These are phyloP conservation scores for Talaromyces albobiverticillius DNA, from an alignment of 2,329 filamentous ascomycete species.

Conservation along the genomic window DNA sequence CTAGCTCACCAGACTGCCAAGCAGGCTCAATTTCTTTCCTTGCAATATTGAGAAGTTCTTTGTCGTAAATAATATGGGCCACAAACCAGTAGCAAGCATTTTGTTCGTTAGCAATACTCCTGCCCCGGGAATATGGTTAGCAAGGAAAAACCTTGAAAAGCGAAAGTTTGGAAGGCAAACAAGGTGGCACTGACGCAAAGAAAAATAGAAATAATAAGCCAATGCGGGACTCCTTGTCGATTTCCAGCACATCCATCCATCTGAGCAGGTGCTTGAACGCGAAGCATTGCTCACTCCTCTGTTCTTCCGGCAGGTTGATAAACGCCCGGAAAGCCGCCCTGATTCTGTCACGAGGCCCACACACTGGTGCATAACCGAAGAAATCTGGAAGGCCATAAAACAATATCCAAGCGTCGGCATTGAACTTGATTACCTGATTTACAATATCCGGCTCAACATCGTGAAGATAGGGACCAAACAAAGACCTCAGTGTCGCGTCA, in stretches of 20 bases:
- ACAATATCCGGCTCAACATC: conserved; percentile 4
- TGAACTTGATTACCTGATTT: background rate
- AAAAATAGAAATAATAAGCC: conserved; percentile 1
- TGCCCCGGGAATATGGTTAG: background rate
- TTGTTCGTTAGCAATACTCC: conserved; percentile 2
- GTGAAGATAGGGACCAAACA: conserved; percentile 5
- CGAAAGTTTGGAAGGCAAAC: no score
- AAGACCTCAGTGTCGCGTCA: background rate
- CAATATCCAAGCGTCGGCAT: conserved; percentile 4
- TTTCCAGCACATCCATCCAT: background rate
- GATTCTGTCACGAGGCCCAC: background rate
- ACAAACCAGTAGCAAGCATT: conserved; percentile 2
- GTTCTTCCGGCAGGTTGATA: background rate
- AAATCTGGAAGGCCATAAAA: conserved; percentile 1
- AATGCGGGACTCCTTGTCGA: background rate
- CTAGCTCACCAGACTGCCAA: background rate
- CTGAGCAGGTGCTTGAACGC: background rate
- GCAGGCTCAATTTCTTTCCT: background rate
- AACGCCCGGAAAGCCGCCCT: background rate
- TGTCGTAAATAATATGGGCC: conserved; percentile 1
- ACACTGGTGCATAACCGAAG: background rate
- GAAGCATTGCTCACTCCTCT: background rate
- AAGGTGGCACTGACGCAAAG: background rate
- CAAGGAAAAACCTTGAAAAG: no score
- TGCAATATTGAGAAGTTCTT: background rate